phyloP scores from a whole-genome alignment of 306 rosid genomes.

The Medicago ruthenica region DNA sequence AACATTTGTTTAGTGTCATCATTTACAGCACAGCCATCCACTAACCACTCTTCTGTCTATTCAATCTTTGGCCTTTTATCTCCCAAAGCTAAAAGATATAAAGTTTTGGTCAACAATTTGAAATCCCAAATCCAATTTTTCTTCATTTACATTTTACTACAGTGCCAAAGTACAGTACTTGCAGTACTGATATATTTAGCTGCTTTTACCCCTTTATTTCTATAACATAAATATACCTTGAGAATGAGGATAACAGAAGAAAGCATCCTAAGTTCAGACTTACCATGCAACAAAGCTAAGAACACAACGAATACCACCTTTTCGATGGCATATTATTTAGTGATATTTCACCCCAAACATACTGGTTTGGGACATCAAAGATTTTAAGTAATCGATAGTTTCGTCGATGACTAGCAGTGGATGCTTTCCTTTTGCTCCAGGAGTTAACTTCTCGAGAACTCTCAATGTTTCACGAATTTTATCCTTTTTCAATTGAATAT shows the following conservation, averaged over 20 bases:
- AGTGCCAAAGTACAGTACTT: constrained; percentile 47
- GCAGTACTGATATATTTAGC: constrained; percentile 19
- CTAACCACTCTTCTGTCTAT: constrained; percentile 59
- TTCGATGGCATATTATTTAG: constrained; percentile 37
- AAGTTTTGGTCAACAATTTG: constrained; percentile 57
- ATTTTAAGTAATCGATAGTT: constrained; percentile 75
- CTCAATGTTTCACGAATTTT: constrained; percentile 63
- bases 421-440: constrained; percentile 82
- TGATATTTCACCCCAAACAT: constrained; percentile 49
- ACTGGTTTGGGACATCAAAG: constrained; percentile 60
- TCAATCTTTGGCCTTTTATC: constrained; percentile 59
- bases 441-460: constrained; percentile 72
- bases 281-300: constrained; percentile 54
- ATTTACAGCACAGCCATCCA: constrained; percentile 78
- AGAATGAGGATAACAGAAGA: constrained; percentile 46
- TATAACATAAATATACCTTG: constrained; percentile 52
- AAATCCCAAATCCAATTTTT: constrained; percentile 34
- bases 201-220: constrained; percentile 56
- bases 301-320: constrained; percentile 40
- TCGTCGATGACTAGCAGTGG: constrained; percentile 73
- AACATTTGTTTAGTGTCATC: constrained; percentile 52
- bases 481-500: constrained; percentile 54
- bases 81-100: constrained; percentile 57
- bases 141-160: constrained; percentile 44
- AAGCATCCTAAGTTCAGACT: constrained; percentile 47